Conservation (phyloP, 1,284 basidiomycete genomes). For the Malassezia pachydermatis region DNA sequence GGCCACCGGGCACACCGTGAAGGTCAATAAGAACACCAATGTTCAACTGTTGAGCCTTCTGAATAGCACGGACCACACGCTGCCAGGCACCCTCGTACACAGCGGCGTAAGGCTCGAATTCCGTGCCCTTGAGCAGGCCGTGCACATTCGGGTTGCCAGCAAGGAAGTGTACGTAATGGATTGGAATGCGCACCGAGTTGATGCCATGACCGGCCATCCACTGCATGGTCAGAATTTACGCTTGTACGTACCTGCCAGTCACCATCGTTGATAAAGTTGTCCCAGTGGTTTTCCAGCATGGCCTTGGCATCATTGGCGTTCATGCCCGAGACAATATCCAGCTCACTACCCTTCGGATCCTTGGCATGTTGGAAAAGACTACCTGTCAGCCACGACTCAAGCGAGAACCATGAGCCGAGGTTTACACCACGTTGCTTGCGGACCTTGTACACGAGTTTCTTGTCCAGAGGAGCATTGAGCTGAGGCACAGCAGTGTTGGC, state of each 20-base stretch:
- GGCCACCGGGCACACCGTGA: conserved; percentile 58
- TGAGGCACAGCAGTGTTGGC: too few species aligned
- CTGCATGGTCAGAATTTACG: too few species aligned
- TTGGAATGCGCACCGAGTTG: conserved; percentile 72
- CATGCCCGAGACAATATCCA: conserved; percentile 61
- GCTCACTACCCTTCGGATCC: conserved; percentile 37
- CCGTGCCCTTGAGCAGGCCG: conserved; percentile 59
- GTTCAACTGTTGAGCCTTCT: conserved; percentile 56
- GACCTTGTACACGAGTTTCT: conserved; percentile 54
- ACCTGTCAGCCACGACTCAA: conserved; percentile 47
- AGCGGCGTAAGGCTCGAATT: conserved; percentile 57
- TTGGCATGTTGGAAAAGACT: conserved; percentile 31
- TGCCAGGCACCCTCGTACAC: conserved; percentile 66
- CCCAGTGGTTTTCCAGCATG: conserved; percentile 69
- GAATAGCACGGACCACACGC: conserved; percentile 60
- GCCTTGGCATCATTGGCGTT: conserved; percentile 53
- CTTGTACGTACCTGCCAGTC: conserved; percentile 26
- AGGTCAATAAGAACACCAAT: conserved; percentile 67
- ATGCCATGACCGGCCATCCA: conserved; percentile 67
- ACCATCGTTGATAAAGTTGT: conserved; percentile 51
- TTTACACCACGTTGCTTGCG: conserved; percentile 73
- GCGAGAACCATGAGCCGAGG: conserved; percentile 55
- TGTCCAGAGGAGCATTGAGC: conserved; percentile 1
- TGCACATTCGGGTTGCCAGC: conserved; percentile 59
- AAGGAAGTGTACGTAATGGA: conserved; percentile 60